Evolutionary conservation across 805 yeast species (phyloP), one percentile per base, ranked within the genome.

Genomic region (Candida quercuum): DNA sequence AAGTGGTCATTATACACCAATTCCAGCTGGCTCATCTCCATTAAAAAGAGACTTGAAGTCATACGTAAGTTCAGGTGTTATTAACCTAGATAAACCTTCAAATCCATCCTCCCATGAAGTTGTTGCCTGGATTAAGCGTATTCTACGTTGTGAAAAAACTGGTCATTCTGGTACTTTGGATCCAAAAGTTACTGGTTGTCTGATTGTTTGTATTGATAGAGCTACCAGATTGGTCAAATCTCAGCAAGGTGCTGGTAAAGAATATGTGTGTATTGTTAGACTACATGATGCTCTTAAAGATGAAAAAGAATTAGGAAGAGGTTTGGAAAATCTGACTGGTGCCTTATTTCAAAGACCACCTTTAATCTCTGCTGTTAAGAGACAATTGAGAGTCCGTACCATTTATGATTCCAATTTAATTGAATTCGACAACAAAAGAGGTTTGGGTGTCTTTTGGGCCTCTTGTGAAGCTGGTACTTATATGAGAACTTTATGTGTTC

Each of bases 161-260:
- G 99, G 99, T 69, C 99, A 93, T 67, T 86, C 96, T 38, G 99
- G 99, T 71, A 93, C 99, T 48, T 76, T 93, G 64, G 99, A 93
- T 72, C 99, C 99, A 49, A 86, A 86, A 66, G 99, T 93, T 58
- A 93, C 99, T 35, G 99, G 99, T 50, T 93, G 99, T 74, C 74
- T 93, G 63, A 93, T 93, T 63, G 99, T 93, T 45, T 93, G 99
- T 77, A 76, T 93, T 51, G 99, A 93, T 67, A 81, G 96, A 63
- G 99, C 99, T 42, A 93, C 99, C 39, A 81, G 99, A 69, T 75
- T 93, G 60, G 99, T 93, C 51, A 93, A 93, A 67, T 86, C 96
- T 38, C 99, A 93, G 71, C 99, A 93, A 68, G 98, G 98, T 71
- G 99, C 99, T 33, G 99, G 99, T 76, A 93, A 93, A 66, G 99